phyloP scores from a whole-genome alignment of 2,329 filamentous ascomycete species.

The Cordyceps sp. region DNA sequence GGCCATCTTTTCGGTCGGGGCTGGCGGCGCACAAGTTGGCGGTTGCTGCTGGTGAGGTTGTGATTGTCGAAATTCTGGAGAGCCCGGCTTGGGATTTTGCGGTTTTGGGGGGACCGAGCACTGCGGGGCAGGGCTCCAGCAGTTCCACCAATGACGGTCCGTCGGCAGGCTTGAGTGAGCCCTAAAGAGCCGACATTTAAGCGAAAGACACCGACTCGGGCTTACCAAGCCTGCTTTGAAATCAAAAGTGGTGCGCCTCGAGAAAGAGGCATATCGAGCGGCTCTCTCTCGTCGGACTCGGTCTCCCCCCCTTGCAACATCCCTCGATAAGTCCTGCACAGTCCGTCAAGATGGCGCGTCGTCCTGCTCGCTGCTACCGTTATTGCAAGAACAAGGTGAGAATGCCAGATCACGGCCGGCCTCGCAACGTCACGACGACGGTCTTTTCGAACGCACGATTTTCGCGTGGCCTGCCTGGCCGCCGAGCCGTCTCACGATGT shows the following conservation, averaged over 20 bases:
- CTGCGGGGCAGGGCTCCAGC: slow-evolving; percentile 8
- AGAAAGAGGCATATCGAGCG: slow-evolving; percentile 10
- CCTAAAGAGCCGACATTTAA: slow-evolving; percentile 24
- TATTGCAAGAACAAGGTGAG: slow-evolving; percentile 99
- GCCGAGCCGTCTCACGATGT: no score
- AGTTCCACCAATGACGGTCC: slow-evolving; percentile 10
- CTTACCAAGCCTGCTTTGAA: slow-evolving; percentile 33
- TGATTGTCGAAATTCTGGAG: no score
- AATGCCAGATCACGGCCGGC: neutral
- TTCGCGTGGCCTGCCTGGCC: no score
- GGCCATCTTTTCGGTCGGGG: slow-evolving; percentile 40
- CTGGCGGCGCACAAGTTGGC: slow-evolving; percentile 9
- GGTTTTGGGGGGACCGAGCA: slow-evolving; percentile 8
- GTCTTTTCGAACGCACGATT: no score
- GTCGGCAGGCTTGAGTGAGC: slow-evolving; percentile 7
- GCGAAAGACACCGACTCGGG: slow-evolving; percentile 13
- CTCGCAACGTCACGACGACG: neutral
- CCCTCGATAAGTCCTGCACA: slow-evolving; percentile 17
- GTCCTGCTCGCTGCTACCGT: slow-evolving; percentile 98
- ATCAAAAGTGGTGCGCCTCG: slow-evolving; percentile 23
- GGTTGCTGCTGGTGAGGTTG: slow-evolving; percentile 5
- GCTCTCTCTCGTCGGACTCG: slow-evolving; percentile 10
- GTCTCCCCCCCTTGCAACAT: slow-evolving; percentile 18
- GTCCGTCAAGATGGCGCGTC: slow-evolving; percentile 91
- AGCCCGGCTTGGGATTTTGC: no score